Conservation (phyloP, 1,284 basidiomycete species). For the Puccinia horiana region DNA sequence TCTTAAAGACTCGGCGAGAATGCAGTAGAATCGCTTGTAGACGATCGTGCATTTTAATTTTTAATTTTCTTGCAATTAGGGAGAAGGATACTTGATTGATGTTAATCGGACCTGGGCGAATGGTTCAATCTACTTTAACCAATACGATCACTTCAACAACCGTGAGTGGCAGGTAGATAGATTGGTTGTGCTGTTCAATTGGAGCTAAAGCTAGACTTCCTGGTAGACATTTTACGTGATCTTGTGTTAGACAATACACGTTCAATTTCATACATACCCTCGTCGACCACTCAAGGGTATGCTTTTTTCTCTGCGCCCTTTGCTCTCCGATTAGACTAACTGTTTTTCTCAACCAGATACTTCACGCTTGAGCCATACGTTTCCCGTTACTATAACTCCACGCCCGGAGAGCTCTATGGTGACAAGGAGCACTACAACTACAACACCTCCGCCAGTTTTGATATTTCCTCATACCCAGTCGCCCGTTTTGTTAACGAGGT, state of each 20-base stretch:
- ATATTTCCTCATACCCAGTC: slow-evolving; percentile 66
- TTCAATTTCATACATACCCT: slow-evolving; percentile 68
- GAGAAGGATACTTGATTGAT: slow-evolving; percentile 39
- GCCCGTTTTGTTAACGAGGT: slow-evolving; percentile 67
- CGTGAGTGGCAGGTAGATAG: slow-evolving; percentile 60
- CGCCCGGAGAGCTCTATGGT: slow-evolving; percentile 65
- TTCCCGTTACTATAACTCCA: slow-evolving; percentile 64
- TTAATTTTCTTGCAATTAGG: slow-evolving; percentile 17
- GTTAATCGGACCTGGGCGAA: slow-evolving; percentile 34
- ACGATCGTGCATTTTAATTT: neutral
- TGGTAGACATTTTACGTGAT: slow-evolving; percentile 65
- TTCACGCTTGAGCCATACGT: slow-evolving; percentile 66
- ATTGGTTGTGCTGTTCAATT: slow-evolving; percentile 58
- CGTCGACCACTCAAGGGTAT: slow-evolving; percentile 64
- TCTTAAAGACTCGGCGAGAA: neutral
- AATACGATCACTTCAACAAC: slow-evolving; percentile 65
- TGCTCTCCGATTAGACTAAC: neutral
- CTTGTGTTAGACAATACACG: slow-evolving; percentile 64
- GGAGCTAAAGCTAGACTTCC: slow-evolving; percentile 63
- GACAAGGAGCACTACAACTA: slow-evolving; percentile 68
- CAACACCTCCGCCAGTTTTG: slow-evolving; percentile 65
- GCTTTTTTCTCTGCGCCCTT: neutral
- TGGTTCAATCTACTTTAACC: slow-evolving; percentile 42
- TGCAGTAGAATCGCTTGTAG: neutral
- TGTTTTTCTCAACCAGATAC: slow-evolving; percentile 60